Conservation (phyloP, 768 basidiomycete genomes). For the Agaricus subrufescens region DNA sequence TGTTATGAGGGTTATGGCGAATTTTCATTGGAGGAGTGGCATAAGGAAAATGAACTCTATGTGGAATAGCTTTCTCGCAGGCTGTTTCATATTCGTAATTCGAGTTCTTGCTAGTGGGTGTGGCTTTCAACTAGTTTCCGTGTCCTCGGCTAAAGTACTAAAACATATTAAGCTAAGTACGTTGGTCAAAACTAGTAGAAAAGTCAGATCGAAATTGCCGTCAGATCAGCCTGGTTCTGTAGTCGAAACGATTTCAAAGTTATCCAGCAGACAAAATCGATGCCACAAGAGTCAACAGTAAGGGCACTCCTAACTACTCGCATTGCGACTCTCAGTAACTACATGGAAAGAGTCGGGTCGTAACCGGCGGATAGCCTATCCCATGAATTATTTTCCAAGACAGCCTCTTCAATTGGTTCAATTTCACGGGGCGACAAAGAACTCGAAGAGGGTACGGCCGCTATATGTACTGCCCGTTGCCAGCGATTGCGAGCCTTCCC, state of each 20-base stretch:
- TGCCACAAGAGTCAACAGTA: no score
- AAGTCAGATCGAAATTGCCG: no score
- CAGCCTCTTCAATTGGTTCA: not conserved
- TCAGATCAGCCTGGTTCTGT: no score
- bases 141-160: no score
- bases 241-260: no score
- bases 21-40: constrained; percentile 54
- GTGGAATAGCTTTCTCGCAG: constrained; percentile 14
- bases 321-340: not conserved
- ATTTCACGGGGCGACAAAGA: not conserved
- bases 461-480: not conserved
- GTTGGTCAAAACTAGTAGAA: no score
- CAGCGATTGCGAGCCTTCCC: not conserved
- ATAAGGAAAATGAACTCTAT: constrained; percentile 46
- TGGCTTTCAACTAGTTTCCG: no score
- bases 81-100: not conserved
- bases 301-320: no score
- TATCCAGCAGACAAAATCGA: no score
- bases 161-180: no score
- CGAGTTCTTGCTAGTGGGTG: not conserved
- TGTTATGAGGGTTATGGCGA: constrained; percentile 38
- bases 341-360: not conserved
- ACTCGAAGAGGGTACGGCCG: not conserved
- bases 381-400: not conserved
- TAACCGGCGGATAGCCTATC: not conserved